Base-by-base conservation (phyloP, 2,329 filamentous ascomycete species). In the Calonectria crousiana region DNA sequence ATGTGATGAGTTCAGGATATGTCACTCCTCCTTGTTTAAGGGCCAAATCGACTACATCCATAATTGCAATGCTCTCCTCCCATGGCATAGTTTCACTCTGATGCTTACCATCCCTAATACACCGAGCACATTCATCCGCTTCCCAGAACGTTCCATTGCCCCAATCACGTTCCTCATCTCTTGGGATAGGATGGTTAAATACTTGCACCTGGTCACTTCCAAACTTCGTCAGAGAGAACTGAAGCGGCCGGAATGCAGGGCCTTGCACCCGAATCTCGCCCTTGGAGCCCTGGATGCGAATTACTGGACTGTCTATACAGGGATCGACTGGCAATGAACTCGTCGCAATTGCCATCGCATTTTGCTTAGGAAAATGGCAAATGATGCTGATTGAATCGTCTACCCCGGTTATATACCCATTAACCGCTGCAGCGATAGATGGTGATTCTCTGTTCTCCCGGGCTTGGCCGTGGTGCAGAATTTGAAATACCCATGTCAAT, bases 71-170 rank as follows among this genome's bases (percentile, higher is more conserved):
- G 81, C 93, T 96, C 89, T 98, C 95, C 62, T 91, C 89, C 87
- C 91, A 90, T 26, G 93, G 91, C 84, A 97, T 86, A 16, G 89
- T 89, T 62, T 90, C 89, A 82, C 95, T 95, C 87, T 97, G 93
- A 80, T 93, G 90, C 85, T 91, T 92, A n/a, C 95, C 94, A 82
- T 97, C 95, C 52, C 93, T 88, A 71, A 98, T 82, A 77, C 93
- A 94, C 62, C 92, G 88, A 32, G 93, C 94, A 76, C 91, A 93
- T 86, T 95, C 94, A 83, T 96, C 94, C 1, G 94, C 94, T 83
- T 96, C 94, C 93, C 93, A 96, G 86, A 95, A 96, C 94, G 97
- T 96, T 62, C 95, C 95, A 76, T 95, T 93, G 16, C 95, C 95
- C 85, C 86, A 89, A 76, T 81, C 76, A 28, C 85, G 26, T 11